These are phyloP conservation scores for Oryza glumipatula DNA, from an alignment of 176 grass and related monocot species.

Conservation along the genomic window DNA sequence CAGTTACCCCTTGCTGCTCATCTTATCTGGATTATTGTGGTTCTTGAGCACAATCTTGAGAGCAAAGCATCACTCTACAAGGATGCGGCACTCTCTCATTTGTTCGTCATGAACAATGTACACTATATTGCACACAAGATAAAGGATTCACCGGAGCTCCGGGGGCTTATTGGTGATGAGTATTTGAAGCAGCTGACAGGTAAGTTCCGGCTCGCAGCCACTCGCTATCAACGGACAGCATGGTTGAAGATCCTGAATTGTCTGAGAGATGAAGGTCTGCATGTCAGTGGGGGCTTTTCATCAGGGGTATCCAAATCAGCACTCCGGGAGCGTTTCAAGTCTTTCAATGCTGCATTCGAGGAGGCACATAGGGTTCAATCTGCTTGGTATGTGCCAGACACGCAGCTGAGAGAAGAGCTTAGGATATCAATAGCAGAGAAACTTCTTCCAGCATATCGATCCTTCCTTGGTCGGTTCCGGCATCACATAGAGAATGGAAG, in stretches of 20 bases:
- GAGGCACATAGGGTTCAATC: slow-evolving; percentile 77
- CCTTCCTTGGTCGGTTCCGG: slow-evolving; percentile 85
- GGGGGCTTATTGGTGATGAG: slow-evolving; percentile 63
- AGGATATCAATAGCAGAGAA: slow-evolving; percentile 88
- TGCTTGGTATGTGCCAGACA: slow-evolving; percentile 75
- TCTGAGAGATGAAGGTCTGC: slow-evolving; percentile 83
- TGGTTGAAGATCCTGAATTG: slow-evolving; percentile 83
- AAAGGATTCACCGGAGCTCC: slow-evolving; percentile 73
- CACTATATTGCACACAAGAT: slow-evolving; percentile 95
- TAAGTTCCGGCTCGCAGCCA: slow-evolving; percentile 62
- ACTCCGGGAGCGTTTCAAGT: slow-evolving; percentile 80
- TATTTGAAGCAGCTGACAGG: slow-evolving; percentile 72
- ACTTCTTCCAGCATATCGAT: slow-evolving; percentile 85
- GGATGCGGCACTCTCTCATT: slow-evolving; percentile 63
- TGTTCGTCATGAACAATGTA: slow-evolving; percentile 94
- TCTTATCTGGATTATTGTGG: slow-evolving; percentile 82
- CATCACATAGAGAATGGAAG: slow-evolving; percentile 86
- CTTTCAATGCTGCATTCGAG: slow-evolving; percentile 86
- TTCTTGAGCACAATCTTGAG: slow-evolving; percentile 85
- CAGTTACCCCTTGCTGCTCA: slow-evolving; percentile 68
- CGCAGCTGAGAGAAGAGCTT: slow-evolving; percentile 88
- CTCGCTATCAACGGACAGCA: slow-evolving; percentile 74
- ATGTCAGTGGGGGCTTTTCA: slow-evolving; percentile 81
- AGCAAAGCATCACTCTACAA: slow-evolving; percentile 80
- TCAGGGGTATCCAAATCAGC: slow-evolving; percentile 82